phyloP scores from a whole-genome alignment of 2,329 filamentous ascomycete species.

The Teratosphaeria zuluensis region DNA sequence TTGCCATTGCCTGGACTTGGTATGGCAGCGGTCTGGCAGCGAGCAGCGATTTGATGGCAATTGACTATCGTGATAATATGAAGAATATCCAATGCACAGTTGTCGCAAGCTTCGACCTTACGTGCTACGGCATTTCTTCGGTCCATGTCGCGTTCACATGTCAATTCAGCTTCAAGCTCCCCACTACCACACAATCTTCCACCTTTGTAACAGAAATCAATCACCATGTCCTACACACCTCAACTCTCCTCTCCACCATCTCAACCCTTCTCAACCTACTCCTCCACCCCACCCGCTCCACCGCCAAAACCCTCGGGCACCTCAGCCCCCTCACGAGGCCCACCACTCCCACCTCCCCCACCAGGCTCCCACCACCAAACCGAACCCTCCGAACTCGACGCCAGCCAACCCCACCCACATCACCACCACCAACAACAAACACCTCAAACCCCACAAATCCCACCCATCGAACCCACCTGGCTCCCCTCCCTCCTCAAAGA shows the following conservation, averaged over 20 bases:
- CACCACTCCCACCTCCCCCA: slow-evolving; percentile 35
- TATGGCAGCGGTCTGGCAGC: too few species aligned
- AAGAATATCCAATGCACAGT: background rate
- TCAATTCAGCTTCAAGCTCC: background rate
- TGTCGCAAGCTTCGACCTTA: background rate
- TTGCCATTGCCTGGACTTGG: background rate
- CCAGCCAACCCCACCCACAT: slow-evolving; percentile 9
- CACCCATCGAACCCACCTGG: slow-evolving; percentile 53
- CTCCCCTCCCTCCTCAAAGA: slow-evolving; percentile 56
- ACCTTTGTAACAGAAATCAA: background rate
- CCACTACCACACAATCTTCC: background rate
- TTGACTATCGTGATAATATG: background rate
- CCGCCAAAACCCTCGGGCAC: slow-evolving; percentile 37
- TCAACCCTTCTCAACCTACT: slow-evolving; percentile 24
- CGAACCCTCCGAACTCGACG: slow-evolving; percentile 20
- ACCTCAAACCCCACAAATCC: slow-evolving; percentile 11
- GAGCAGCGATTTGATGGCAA: too few species aligned
- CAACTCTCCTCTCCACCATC: slow-evolving; percentile 9
- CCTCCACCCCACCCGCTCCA: slow-evolving; percentile 39
- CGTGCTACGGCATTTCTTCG: background rate
- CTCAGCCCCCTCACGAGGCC: slow-evolving; percentile 34
- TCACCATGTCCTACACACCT: slow-evolving; percentile 14
- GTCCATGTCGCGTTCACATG: background rate
- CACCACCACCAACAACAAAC: slow-evolving; percentile 11
- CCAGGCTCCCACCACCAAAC: slow-evolving; percentile 16